phyloP scores from a whole-genome alignment of 108 stramenopile genomes.

The Craspedostauros australis region DNA sequence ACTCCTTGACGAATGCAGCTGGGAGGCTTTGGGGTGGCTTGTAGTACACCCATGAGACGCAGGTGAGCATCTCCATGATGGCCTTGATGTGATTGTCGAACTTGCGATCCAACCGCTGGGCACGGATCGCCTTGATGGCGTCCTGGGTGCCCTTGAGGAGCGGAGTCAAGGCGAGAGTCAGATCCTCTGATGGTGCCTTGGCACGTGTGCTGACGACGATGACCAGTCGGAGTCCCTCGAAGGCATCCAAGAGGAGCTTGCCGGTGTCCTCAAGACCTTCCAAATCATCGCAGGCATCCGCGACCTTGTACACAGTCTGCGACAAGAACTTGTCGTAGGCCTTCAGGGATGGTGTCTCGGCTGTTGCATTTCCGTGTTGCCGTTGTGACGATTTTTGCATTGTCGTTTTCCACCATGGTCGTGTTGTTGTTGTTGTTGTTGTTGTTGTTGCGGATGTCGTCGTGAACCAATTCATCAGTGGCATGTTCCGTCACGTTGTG shows the following conservation, averaged over 20 bases:
- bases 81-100: slow-evolving; percentile 76
- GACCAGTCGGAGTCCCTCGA: slow-evolving; percentile 53
- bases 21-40: slow-evolving; percentile 56
- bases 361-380: slow-evolving; percentile 15
- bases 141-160: slow-evolving; percentile 63
- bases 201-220: slow-evolving; percentile 57
- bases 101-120: slow-evolving; percentile 58
- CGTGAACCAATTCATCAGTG: background rate
- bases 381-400: background rate
- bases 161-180: slow-evolving; percentile 35
- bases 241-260: slow-evolving; percentile 32
- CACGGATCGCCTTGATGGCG: slow-evolving; percentile 45
- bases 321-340: slow-evolving; percentile 69
- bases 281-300: slow-evolving; percentile 60
- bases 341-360: slow-evolving; percentile 47
- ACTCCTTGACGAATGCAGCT: slow-evolving; percentile 69
- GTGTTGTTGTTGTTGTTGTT: slow-evolving; percentile 2
- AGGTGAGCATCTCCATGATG: slow-evolving; percentile 68
- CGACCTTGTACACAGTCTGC: slow-evolving; percentile 50
- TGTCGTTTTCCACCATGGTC: background rate
- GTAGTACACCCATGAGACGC: slow-evolving; percentile 69
- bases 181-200: slow-evolving; percentile 50
- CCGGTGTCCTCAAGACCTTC: slow-evolving; percentile 57
- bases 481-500: background rate
- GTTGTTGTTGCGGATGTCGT: too few relatives aligned